Conservation (phyloP, 2,329 filamentous ascomycete species). For the Colletotrichum lentis region DNA sequence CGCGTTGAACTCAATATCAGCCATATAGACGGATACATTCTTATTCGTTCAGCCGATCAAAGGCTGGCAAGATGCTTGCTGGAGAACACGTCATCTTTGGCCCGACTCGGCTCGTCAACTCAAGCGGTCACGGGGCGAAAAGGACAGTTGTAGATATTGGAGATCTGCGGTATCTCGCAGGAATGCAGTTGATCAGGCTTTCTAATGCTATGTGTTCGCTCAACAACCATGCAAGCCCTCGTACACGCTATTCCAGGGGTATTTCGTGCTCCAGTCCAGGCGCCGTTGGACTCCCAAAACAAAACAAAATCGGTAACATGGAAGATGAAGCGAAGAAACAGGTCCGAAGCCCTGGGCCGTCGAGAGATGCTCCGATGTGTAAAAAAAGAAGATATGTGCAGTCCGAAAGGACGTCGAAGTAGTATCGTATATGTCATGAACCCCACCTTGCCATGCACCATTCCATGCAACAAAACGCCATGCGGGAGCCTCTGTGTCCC, state of each 20-base stretch:
- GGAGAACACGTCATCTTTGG: background rate
- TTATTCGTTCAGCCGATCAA: background rate
- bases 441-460: conserved; percentile 38
- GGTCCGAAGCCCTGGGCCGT: conserved; percentile 23
- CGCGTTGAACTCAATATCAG: background rate
- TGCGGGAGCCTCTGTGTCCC: conserved; percentile 17
- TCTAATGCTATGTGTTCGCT: conserved; percentile 38
- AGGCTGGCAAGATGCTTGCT: no score
- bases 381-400: conserved; percentile 39
- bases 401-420: conserved; percentile 36
- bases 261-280: conserved; percentile 37
- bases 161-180: conserved; percentile 37
- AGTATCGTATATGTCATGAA: conserved; percentile 41
- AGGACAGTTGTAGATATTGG: background rate
- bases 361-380: conserved; percentile 16
- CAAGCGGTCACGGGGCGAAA: background rate
- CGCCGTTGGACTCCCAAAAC: conserved; percentile 26
- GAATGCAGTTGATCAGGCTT: conserved; percentile 38
- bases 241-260: conserved; percentile 38
- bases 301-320: conserved; percentile 4
- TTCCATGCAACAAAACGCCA: conserved; percentile 36
- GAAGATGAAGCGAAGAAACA: conserved; percentile 33
- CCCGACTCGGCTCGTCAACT: background rate
- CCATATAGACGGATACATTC: background rate
- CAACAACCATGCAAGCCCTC: conserved; percentile 37